Evolutionary conservation across 164 flowering plant genomes (phyloP).

Genomic region (Magnolia kwangsiensis): DNA sequence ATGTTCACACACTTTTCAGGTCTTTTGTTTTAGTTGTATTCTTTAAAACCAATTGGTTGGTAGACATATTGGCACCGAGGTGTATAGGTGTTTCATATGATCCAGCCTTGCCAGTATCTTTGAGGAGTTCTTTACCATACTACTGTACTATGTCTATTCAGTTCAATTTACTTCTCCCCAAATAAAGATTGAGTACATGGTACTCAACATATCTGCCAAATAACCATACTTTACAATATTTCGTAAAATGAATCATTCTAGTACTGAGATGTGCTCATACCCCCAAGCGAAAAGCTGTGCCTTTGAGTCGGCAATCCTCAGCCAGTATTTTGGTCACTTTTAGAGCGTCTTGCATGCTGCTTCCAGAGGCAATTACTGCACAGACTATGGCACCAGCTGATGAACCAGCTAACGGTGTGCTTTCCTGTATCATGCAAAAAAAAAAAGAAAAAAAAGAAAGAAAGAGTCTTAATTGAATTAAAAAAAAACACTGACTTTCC

Average conservation of each 20-base stretch:
- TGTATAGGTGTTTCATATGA: too few species aligned
- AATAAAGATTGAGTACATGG: too few species aligned
- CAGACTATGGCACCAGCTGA: slow-evolving; percentile 98
- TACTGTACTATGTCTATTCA: too few species aligned
- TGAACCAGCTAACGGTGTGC: slow-evolving; percentile 94
- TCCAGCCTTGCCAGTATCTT: too few species aligned
- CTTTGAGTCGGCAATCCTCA: slow-evolving; percentile 73
- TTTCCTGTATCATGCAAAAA: slow-evolving; percentile 51
- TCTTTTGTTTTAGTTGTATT: too few species aligned
- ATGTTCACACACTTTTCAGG: too few species aligned
- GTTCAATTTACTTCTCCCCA: too few species aligned
- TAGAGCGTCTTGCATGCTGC: slow-evolving; percentile 76
- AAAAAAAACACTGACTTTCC: not conserved
- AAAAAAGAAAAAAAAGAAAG: not conserved
- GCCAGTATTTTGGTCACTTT: slow-evolving; percentile 75
- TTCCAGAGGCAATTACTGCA: slow-evolving; percentile 91
- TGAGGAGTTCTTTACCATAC: too few species aligned
- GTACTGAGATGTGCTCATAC: slow-evolving; percentile 33
- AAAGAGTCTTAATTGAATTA: not conserved
- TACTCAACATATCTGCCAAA: not conserved
- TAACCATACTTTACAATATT: not conserved
- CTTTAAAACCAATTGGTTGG: too few species aligned
- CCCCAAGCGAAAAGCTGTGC: slow-evolving; percentile 97
- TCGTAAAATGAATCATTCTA: not conserved
- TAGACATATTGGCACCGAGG: too few species aligned